phyloP scores from a whole-genome alignment of 192 early-diverging fungal species.

The Umbelopsis sp. region DNA sequence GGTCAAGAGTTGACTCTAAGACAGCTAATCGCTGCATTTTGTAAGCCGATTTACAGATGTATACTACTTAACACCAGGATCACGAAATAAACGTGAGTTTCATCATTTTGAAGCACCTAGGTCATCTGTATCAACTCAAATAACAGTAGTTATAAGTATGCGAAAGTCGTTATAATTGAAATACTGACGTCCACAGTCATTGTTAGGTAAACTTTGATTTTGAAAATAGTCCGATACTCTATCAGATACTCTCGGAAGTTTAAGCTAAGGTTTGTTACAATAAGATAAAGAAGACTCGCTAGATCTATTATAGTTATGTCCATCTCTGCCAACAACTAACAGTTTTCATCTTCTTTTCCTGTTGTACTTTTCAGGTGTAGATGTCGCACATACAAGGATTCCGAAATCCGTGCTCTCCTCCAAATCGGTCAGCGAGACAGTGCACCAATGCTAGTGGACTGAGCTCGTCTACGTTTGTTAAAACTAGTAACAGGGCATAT shows the following conservation, averaged over 20 bases:
- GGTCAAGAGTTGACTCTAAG: no score
- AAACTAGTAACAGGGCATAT: background rate
- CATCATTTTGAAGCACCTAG: no score
- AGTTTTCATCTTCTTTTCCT: background rate
- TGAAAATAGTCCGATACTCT: background rate
- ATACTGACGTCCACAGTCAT: background rate
- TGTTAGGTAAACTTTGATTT: background rate
- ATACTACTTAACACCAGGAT: no score
- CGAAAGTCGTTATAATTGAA: background rate
- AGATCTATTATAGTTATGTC: background rate
- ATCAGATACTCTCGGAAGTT: background rate
- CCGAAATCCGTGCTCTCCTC: background rate
- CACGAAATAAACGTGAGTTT: no score
- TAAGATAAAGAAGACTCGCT: background rate
- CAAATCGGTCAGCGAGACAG: background rate
- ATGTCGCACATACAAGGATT: slow-evolving; percentile 3
- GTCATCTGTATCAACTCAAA: no score
- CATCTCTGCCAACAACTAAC: background rate
- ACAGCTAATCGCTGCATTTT: no score
- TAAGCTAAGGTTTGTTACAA: background rate
- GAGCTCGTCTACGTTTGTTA: background rate
- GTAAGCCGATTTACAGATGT: no score
- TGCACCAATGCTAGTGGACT: background rate
- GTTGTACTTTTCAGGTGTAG: background rate
- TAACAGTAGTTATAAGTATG: background rate